Evolutionary conservation across 306 rosid species (phyloP), one percentile per base, ranked within the genome.

Genomic region (Cucumis cinereus): DNA sequence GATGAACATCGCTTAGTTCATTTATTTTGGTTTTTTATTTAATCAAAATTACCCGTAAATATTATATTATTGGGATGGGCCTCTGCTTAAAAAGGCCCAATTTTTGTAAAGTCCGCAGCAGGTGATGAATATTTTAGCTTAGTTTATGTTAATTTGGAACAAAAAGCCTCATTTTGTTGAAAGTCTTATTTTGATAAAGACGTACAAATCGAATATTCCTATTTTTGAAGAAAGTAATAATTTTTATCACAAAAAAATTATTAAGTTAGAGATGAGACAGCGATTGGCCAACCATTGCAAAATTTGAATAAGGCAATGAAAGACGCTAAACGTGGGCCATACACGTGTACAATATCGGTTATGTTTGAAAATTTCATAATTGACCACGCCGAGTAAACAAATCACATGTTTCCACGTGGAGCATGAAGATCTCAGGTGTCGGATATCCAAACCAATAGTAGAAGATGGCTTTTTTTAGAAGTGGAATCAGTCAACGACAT

Each of bases 1-100:
- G 90, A 69, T 89, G 64, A 87, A 35, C 47, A n/a, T 30, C 35
- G 4, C 35, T 30, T 30, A 2, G 35, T 30, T 30, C 5, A 30
- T 30, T 30, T 30, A 30, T 30, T 30, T 30, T 30, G 33, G 33
- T 30, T 30, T 30, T 30, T 30, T 30, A 30, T 30, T 30, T 30
- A 30, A 30, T 30, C 4, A 30, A 30, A 69, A 69, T 43, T 13
- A 68, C 12, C 53, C 19, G 62, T 50, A 73, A 73, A 73, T 50
- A 50, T 35, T 53, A 50, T 50, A 50, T 35, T 53, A 50, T 50
- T 50, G 20, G 20, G 7, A 6, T 50, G 43, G 60, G 43, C 23
- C 40, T 24, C 16, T 26, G 3, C 2, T 58, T 35, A 62, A 26
- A 10, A 26, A 26, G 2, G 45, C 61, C 24, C 33, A 30, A 10